phyloP scores from a whole-genome alignment of 345 rosid species.

The Excoecaria cochinchinensis region DNA sequence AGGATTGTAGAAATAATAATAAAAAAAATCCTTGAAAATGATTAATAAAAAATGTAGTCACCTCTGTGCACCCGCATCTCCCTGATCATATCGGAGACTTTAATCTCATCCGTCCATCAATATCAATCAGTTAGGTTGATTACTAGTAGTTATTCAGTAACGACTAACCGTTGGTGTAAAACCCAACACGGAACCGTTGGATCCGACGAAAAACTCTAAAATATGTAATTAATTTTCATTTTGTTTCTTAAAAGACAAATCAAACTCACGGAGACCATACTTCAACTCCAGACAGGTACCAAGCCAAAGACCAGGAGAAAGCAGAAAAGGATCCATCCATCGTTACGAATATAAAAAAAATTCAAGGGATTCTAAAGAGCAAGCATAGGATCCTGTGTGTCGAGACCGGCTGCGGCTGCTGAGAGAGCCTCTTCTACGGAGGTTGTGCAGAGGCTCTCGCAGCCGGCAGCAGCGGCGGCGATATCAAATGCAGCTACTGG shows the following conservation, averaged over 20 bases:
- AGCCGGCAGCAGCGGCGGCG: slow-evolving; percentile 2
- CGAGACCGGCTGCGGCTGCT: slow-evolving; percentile 26
- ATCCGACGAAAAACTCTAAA: neutral
- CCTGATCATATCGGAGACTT: neutral
- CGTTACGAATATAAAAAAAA: neutral
- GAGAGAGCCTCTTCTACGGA: slow-evolving; percentile 25
- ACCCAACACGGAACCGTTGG: slow-evolving; percentile 12
- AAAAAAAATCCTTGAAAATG: too few species aligned
- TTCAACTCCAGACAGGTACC: too few species aligned
- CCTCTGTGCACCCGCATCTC: neutral
- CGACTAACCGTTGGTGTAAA: slow-evolving; percentile 7
- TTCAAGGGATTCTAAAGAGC: neutral
- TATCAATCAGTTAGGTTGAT: neutral
- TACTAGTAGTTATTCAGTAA: neutral
- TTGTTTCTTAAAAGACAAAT: neutral
- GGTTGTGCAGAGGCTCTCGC: slow-evolving; percentile 26
- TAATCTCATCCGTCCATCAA: neutral
- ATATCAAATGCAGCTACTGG: neutral
- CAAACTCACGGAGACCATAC: neutral
- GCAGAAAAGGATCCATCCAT: neutral
- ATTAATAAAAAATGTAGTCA: neutral
- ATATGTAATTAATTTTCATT: neutral
- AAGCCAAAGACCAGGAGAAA: neutral
- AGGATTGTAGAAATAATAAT: too few species aligned
- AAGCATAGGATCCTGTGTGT: slow-evolving; percentile 31